Base-by-base conservation (phyloP, 75 land plant species). In the Selaginella moellendorffii region DNA sequence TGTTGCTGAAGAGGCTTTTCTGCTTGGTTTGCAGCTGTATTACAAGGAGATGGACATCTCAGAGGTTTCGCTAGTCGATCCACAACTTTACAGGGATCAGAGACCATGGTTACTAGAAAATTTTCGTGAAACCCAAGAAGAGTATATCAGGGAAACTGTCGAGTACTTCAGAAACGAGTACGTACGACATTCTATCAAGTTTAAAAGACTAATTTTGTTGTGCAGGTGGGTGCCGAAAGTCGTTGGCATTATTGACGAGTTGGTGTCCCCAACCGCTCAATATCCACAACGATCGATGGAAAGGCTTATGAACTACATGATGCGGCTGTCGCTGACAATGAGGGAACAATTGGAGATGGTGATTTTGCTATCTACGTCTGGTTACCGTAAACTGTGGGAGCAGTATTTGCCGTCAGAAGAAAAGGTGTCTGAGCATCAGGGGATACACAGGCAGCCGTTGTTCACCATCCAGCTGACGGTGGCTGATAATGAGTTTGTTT, bases 271-370 rank as follows among this genome's bases (percentile, higher is more conserved):
- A n/a, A 63, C 63, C 0, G 24, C 63, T 0, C 27, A 53, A 22
- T 31, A 53, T 0, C 61, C 69, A 2, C 54, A 67, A 2, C 29
- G n/a, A 21, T 59, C 68, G 2, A 59, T 64, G 31, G 73, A 31
- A 0, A 66, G 51, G 0, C 28, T 75, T 22, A 0, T 22, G 20
- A 52, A 52, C 20, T 70, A 69, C 65, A 64, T 65, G 18, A 29
- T 29, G 17, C 51, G 77, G 2, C 56, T 75, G 27, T 64, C 67
- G 21, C 30, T 65, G 29, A 70, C 63, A 24, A 75, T 75, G 77
- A 66, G 65, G 1, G 66, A 75, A 19, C 73, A 75, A 20, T 67
- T 75, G 19, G 65, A 31, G 28, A 72, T 69, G 68, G 72, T 75
- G 1, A 67, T 70, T 42, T 24, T 75, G 0, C 67, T 51, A 31